phyloP scores from a whole-genome alignment of 2,329 filamentous ascomycete species.

The Botryotinia narcissicola region DNA sequence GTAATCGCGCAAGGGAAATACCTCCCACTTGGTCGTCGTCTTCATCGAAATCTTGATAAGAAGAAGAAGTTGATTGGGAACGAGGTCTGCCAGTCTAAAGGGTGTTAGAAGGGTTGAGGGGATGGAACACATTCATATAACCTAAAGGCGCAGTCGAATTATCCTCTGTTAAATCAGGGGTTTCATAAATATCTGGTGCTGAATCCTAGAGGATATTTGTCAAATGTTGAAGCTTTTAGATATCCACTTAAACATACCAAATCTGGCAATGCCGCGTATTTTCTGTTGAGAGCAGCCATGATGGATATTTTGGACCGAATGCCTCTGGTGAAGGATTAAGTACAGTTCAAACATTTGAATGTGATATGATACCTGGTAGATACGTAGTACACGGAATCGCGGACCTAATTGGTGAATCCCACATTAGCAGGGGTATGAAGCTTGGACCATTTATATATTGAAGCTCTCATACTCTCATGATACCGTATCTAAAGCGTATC shows the following conservation, averaged over 20 bases:
- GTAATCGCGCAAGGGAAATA: slow-evolving; percentile 74
- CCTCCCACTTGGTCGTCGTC: slow-evolving; percentile 61
- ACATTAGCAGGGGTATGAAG: not conserved
- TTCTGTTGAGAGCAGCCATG: slow-evolving; percentile 70
- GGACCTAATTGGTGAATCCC: not conserved
- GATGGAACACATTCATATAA: slow-evolving; percentile 19
- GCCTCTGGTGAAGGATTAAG: not conserved
- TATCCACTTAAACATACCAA: slow-evolving; percentile 51
- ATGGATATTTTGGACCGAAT: slow-evolving; percentile 11
- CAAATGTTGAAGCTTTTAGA: slow-evolving; percentile 2
- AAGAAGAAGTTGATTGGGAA: slow-evolving; percentile 53
- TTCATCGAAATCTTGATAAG: slow-evolving; percentile 60
- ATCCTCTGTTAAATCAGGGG: slow-evolving; percentile 87
- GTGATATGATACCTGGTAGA: not conserved
- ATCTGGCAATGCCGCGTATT: slow-evolving; percentile 79
- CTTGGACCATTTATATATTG: not conserved
- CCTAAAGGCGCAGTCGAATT: slow-evolving; percentile 78
- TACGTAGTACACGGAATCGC: not conserved
- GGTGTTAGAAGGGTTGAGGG: slow-evolving; percentile 15
- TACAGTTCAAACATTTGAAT: not conserved
- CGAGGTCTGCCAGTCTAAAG: slow-evolving; percentile 45
- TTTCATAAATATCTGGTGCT: slow-evolving; percentile 95
- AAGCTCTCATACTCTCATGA: not conserved
- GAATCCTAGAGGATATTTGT: slow-evolving; percentile 60
- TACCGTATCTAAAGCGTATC: not conserved